phyloP scores from a whole-genome alignment of 2,329 filamentous ascomycete genomes.

The Botrytis elliptica region DNA sequence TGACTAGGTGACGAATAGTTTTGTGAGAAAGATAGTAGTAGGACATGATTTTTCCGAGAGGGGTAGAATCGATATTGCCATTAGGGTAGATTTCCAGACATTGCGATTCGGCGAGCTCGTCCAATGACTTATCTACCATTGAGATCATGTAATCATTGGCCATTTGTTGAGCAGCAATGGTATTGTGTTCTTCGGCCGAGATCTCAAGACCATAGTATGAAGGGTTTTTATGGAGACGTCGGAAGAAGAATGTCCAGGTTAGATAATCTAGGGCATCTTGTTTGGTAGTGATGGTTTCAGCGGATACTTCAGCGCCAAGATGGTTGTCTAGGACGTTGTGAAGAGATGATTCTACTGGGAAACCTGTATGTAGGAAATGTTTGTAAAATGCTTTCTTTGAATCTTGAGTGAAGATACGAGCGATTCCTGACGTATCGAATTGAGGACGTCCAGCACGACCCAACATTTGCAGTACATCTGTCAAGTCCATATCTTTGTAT shows the following conservation, averaged over 20 bases:
- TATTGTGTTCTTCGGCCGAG: slow-evolving; percentile 87
- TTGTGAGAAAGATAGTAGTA: slow-evolving; percentile 98
- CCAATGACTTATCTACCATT: slow-evolving; percentile 83
- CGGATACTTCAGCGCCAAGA: slow-evolving; percentile 89
- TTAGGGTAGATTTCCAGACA: slow-evolving; percentile 83
- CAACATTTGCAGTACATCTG: slow-evolving; percentile 96
- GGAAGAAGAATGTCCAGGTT: slow-evolving; percentile 99
- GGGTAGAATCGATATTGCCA: slow-evolving; percentile 84
- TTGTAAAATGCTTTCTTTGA: slow-evolving; percentile 99
- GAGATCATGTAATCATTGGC: slow-evolving; percentile 95
- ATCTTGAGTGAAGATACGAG: slow-evolving; percentile 95
- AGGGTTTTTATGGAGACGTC: slow-evolving; percentile 94
- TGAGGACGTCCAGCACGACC: slow-evolving; percentile 93
- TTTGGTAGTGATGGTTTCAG: slow-evolving; percentile 88
- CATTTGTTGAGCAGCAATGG: slow-evolving; percentile 75
- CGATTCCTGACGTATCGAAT: slow-evolving; percentile 94
- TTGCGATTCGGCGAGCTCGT: slow-evolving; percentile 76
- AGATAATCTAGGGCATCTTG: slow-evolving; percentile 97
- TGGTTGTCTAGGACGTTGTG: slow-evolving; percentile 98
- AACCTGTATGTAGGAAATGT: slow-evolving; percentile 96
- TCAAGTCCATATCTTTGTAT: slow-evolving; percentile 98
- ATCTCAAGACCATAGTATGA: slow-evolving; percentile 97
- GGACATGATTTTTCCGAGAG: slow-evolving; percentile 96
- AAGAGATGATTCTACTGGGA: slow-evolving; percentile 93
- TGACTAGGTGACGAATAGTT: slow-evolving; percentile 82